Conservation (phyloP, 2,329 filamentous ascomycete genomes). For the Exophiala sideris region DNA sequence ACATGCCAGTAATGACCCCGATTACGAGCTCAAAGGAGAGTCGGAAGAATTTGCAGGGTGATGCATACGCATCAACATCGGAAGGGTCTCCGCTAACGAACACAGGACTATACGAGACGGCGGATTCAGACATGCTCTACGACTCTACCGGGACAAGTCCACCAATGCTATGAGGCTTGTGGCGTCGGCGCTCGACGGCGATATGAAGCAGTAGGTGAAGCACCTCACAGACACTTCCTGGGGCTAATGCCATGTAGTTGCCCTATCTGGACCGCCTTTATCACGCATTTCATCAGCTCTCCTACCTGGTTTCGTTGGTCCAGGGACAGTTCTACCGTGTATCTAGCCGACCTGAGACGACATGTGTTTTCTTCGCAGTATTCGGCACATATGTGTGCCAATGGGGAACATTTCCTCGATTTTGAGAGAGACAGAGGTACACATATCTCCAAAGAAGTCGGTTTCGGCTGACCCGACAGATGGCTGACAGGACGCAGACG, state of each 20-base stretch:
- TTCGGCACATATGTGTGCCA: constrained; percentile 35
- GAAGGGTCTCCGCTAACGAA: not conserved
- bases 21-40: constrained; percentile 50
- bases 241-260: constrained; percentile 36
- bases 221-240: not conserved
- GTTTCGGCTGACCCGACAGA: not conserved
- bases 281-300: constrained; percentile 47
- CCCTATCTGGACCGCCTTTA: constrained; percentile 61
- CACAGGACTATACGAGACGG: constrained; percentile 52
- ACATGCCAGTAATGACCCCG: constrained; percentile 38
- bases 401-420: constrained; percentile 40
- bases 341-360: constrained; percentile 50
- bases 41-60: constrained; percentile 51
- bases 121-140: constrained; percentile 52
- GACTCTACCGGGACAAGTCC: constrained; percentile 51
- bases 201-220: constrained; percentile 44
- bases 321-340: constrained; percentile 38
- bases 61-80: constrained; percentile 16
- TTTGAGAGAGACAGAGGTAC: constrained; percentile 37
- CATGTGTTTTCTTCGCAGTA: constrained; percentile 55
- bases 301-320: constrained; percentile 46
- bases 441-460: too few relatives aligned
- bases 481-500: constrained; percentile 32
- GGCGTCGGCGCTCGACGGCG: constrained; percentile 53
- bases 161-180: constrained; percentile 55